Percentiles rank a stretch among this genome's conserved stretches.
phyloP scores from a whole-genome alignment of 768 basidiomycete species.

The Fibroporia radiculosa region DNA sequence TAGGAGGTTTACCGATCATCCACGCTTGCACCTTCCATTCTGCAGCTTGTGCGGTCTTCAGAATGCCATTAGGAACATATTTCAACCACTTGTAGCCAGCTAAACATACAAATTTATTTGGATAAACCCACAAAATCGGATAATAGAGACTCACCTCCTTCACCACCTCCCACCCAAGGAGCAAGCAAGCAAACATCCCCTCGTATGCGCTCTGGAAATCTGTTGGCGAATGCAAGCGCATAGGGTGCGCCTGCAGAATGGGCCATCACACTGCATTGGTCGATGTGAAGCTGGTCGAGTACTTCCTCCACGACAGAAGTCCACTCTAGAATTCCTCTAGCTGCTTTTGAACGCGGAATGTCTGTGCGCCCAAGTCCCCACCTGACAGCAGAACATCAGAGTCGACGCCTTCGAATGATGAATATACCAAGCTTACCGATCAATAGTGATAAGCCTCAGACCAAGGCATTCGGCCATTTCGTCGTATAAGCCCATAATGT shows the following conservation, averaged over 20 bases:
- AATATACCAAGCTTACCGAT: conserved; percentile 47
- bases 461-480: conserved; percentile 89
- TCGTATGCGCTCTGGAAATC: conserved; percentile 61
- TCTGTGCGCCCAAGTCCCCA: conserved; percentile 93
- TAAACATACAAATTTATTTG: conserved; percentile 22
- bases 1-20: conserved; percentile 95
- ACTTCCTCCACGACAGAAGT: conserved; percentile 86
- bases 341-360: conserved; percentile 50
- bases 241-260: conserved; percentile 96
- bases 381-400: conserved; percentile 29
- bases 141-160: conserved; percentile 56
- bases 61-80: conserved; percentile 86
- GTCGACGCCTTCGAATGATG: neutral
- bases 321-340: conserved; percentile 86
- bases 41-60: conserved; percentile 93
- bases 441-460: conserved; percentile 87
- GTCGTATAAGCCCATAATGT: conserved; percentile 92
- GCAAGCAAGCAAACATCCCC: conserved; percentile 87
- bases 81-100: conserved; percentile 95
- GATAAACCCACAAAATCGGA: neutral
- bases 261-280: conserved; percentile 83
- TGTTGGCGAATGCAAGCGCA: conserved; percentile 81
- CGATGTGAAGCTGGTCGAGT: conserved; percentile 69
- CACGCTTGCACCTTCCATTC: conserved; percentile 97
- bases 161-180: conserved; percentile 93